Percentiles rank a stretch among this genome's conserved stretches.
Evolutionary conservation across 129 eudicot species (phyloP).

Genomic region (Tagetes patula): DNA sequence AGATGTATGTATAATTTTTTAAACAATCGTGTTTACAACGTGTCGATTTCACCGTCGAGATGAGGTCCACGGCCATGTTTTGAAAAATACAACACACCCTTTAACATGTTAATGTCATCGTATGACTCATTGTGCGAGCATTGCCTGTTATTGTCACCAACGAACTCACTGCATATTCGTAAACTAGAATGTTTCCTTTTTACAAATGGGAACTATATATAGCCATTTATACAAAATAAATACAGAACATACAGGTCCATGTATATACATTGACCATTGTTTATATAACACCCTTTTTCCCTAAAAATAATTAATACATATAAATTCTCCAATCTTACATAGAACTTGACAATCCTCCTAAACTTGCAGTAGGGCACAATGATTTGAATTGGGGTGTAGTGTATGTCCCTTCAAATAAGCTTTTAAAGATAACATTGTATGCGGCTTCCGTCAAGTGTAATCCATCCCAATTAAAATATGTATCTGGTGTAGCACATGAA

Average conservation of each 20-base stretch:
- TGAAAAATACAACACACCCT: too few relatives aligned
- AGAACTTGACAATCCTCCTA: conserved; percentile 13
- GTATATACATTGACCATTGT: background rate
- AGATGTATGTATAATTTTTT: too few relatives aligned
- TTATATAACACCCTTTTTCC: background rate
- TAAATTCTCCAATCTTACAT: conserved; percentile 18
- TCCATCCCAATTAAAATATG: conserved; percentile 31
- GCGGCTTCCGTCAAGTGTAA: conserved; percentile 25
- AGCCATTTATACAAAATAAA: background rate
- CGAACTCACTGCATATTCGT: too few relatives aligned
- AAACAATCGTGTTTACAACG: too few relatives aligned
- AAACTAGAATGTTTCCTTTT: too few relatives aligned
- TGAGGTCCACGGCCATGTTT: too few relatives aligned
- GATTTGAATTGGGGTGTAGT: conserved; percentile 28
- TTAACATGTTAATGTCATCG: too few relatives aligned
- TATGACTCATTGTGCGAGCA: too few relatives aligned
- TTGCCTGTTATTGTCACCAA: too few relatives aligned
- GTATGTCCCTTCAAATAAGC: conserved; percentile 42
- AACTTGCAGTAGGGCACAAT: conserved; percentile 17
- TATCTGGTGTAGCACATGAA: conserved; percentile 17
- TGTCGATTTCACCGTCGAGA: too few relatives aligned
- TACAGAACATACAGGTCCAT: background rate
- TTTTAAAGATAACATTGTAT: conserved; percentile 30
- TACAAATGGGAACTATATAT: too few relatives aligned
- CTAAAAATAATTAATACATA: background rate